phyloP scores from a whole-genome alignment of 257 asterid species.

The Voacanga thouarsii region DNA sequence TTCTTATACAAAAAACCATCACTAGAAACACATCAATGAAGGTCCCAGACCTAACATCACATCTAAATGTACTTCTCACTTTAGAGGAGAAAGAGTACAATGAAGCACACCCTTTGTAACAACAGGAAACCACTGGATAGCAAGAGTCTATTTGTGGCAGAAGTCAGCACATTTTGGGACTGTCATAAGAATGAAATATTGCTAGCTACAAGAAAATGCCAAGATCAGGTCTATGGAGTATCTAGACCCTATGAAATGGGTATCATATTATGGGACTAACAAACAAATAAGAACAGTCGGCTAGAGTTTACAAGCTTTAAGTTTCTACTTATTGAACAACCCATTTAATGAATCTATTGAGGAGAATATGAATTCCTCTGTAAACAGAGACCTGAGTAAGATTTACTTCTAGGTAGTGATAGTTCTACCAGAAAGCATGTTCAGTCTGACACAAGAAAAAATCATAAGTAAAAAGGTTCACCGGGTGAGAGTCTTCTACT shows the following conservation, averaged over 20 bases:
- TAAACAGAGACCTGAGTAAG: neutral
- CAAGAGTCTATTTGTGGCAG: neutral
- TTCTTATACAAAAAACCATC: neutral
- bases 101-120: neutral
- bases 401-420: no score
- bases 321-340: neutral
- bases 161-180: neutral
- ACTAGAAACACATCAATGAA: neutral
- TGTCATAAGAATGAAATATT: neutral
- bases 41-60: neutral
- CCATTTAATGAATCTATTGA: neutral
- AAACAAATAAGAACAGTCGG: neutral
- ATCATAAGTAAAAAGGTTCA: constrained; percentile 24
- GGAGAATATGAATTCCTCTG: neutral
- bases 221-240: neutral
- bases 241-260: neutral
- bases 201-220: neutral
- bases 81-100: neutral
- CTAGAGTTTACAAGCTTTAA: neutral
- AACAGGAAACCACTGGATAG: neutral
- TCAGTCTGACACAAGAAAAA: neutral
- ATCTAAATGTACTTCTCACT: neutral
- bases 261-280: neutral
- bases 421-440: neutral
- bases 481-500: constrained; percentile 72